Evolutionary conservation across 2,329 filamentous ascomycete species (phyloP), one percentile per base, ranked within the genome.

Genomic region (Aspergillus tamarii): DNA sequence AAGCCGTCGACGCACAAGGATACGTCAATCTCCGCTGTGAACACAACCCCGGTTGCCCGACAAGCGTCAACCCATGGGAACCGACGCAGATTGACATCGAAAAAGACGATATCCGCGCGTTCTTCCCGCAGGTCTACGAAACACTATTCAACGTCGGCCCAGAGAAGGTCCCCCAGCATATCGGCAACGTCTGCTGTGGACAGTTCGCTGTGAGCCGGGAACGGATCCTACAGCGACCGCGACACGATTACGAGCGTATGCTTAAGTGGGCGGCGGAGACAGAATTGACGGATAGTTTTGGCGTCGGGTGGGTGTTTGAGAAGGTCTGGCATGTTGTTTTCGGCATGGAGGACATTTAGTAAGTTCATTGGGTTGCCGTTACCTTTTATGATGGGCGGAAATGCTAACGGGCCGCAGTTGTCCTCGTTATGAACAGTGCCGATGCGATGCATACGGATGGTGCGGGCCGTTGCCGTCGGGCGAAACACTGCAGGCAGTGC

Each of bases 21-120:
- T 82, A 78, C 61, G 76, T 77, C 4, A 78, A 78, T 60, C 69
- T 82, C 39, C 73, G 75, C 14, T 82, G 80, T 68, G 71, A 74
- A 16, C 67, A 69, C 45, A 65, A 69, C 34, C 73, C 76, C 0
- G 78, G 79, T 21, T 82, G 80, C 62, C 79, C 78, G 14, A 74
- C 72, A 7, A 78, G 76, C 54, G 68, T 80, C n/a, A 70, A 76
- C 21, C 77, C 75, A 0, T 70, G 69, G 48, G 65, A 66, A 8
- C 68, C 70, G 12, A 67, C 66, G 1, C 57, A 68, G 41, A 63
- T 66, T 46, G 72, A 73, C 52, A 66, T 70, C 30, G 67, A 70
- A 1, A 67, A 69, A 16, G 55, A 66, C 26, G 67, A 74, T 45
- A 68, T 74, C 56, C 68, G 70, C 63, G 70, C 67, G 4, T 68